Conservation (phyloP, 441 rosid species). For the Corymbia citriodora region DNA sequence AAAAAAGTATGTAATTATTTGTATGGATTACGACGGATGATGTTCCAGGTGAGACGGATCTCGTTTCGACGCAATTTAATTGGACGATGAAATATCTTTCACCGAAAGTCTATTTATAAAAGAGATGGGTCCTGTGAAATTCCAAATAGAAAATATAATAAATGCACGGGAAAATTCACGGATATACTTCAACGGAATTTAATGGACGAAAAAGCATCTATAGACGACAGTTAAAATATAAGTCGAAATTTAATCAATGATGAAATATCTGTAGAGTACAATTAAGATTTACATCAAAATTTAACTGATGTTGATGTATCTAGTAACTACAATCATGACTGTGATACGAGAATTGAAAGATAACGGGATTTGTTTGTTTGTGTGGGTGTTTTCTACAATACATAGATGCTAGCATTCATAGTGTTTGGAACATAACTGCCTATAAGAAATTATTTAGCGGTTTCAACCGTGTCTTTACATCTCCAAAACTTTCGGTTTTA, state of each 20-base stretch:
- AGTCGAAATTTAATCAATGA: neutral
- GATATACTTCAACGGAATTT: neutral
- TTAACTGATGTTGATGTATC: neutral
- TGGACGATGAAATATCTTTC: neutral
- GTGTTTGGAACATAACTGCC: neutral
- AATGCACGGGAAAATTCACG: neutral
- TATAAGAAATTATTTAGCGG: too few species aligned
- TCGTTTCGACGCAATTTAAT: neutral
- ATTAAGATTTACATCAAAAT: neutral
- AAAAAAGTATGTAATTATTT: accelerated
- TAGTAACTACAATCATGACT: neutral
- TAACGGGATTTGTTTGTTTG: neutral
- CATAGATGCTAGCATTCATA: neutral
- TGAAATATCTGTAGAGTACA: neutral
- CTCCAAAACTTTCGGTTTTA: neutral
- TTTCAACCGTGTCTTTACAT: neutral
- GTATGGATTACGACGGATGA: neutral
- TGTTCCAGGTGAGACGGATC: too few species aligned
- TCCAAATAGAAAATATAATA: too few species aligned
- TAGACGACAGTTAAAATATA: neutral
- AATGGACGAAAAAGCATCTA: neutral
- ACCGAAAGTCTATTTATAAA: neutral
- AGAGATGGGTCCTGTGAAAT: accelerated
- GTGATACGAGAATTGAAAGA: neutral
- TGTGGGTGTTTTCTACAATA: neutral